Percentiles rank a stretch among this genome's conserved stretches.
These are phyloP conservation scores for Cetraspora pellucida DNA, from an alignment of 192 early-diverging fungal genomes.

Conservation along the genomic window DNA sequence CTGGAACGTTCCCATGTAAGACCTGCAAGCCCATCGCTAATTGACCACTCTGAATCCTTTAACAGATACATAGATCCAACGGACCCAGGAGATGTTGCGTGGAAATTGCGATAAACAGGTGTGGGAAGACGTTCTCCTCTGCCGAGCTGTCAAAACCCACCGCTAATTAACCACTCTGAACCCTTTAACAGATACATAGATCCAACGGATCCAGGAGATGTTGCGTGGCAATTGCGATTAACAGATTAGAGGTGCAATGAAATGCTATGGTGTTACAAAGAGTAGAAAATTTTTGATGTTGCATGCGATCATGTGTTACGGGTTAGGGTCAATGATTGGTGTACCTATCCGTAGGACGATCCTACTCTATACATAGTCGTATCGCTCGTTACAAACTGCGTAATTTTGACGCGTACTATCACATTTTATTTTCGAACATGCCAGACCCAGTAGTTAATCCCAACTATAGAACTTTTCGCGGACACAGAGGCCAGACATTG, in stretches of 20 bases:
- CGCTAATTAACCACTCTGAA: too few species aligned
- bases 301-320: too few species aligned
- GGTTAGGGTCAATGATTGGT: too few species aligned
- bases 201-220: background rate
- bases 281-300: too few species aligned
- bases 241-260: constrained; percentile 3
- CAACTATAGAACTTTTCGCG: constrained; percentile 3
- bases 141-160: constrained; percentile 21
- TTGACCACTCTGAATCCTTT: too few species aligned
- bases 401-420: too few species aligned
- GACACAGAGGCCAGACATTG: background rate
- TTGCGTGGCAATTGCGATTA: constrained; percentile 8
- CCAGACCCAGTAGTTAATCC: background rate
- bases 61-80: background rate
- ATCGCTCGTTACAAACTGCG: too few species aligned
- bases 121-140: constrained; percentile 13
- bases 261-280: too few species aligned
- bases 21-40: constrained; percentile 22
- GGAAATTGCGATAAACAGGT: constrained; percentile 13
- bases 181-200: background rate
- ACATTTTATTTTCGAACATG: background rate
- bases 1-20: constrained; percentile 6
- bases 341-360: too few species aligned
- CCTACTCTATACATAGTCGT: too few species aligned
- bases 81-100: constrained; percentile 3